phyloP scores from a whole-genome alignment of 441 rosid genomes.

The Melastoma candidum region DNA sequence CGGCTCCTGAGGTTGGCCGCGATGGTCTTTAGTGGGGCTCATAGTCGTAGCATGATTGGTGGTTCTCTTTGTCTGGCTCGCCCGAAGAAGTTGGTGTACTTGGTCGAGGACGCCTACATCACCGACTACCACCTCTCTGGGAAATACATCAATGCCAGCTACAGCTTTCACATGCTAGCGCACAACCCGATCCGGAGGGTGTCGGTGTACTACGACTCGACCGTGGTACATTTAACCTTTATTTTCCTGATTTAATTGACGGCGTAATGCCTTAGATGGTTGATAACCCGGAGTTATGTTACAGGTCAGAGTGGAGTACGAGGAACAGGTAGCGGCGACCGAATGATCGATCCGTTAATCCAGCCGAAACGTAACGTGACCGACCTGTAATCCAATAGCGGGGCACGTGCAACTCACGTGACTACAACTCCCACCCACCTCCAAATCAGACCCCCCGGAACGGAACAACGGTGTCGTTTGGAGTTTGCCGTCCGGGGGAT shows the following conservation, averaged over 20 bases:
- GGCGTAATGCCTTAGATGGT: no score
- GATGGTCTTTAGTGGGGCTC: conserved; percentile 28
- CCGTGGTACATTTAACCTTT: conserved; percentile 23
- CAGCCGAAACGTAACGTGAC: conserved; percentile 49
- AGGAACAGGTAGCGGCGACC: conserved; percentile 49
- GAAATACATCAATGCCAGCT: conserved; percentile 52
- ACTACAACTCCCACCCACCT: no score
- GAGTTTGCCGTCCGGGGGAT: no score
- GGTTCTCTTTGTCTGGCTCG: conserved; percentile 53
- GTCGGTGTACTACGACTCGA: conserved; percentile 46
- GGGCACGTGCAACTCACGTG: no score
- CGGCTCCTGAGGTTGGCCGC: conserved; percentile 16
- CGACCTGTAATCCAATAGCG: conserved; percentile 7
- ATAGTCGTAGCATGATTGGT: conserved; percentile 41
- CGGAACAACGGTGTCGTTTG: no score
- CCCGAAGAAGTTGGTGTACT: conserved; percentile 43
- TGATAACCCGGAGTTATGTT: no score
- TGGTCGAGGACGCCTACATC: conserved; percentile 38
- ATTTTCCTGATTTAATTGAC: no score
- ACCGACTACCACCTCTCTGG: conserved; percentile 32
- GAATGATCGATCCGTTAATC: conserved; percentile 40
- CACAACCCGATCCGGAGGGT: conserved; percentile 45
- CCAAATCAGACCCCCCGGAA: no score
- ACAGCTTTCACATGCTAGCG: conserved; percentile 31
- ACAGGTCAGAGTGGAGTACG: conserved; percentile 19